Base-by-base conservation (phyloP, 2,329 filamentous ascomycete genomes). In the Diplodia intermedia region DNA sequence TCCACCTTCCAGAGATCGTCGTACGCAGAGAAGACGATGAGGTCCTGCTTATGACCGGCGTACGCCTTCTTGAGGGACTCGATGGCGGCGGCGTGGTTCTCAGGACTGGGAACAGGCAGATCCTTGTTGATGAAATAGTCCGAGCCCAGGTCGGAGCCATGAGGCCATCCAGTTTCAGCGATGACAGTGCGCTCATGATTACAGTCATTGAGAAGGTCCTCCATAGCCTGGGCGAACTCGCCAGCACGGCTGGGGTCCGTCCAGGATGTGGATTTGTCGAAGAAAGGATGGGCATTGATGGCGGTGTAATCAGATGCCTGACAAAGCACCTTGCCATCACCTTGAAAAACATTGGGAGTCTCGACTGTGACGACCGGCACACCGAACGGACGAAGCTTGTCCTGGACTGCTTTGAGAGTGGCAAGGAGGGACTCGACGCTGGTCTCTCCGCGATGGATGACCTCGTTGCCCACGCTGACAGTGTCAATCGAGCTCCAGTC, bases 151-250 rank as follows among this genome's bases (percentile, higher is more conserved):
- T 82, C 72, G 20, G 93, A 93, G 71, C 86, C 78, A 76, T 86
- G 88, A 52, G 93, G 93, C 93, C 93, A 97, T 62, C 93, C 93
- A 3, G 90, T 90, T 82, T 97, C 93, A 1, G 91, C 93, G 72
- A 96, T 88, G 47, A 94, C 83, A 38, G 91, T 85, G 55, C 85
- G 83, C 79, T 92, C 90, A 71, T 81, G 80, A 29, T 80, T 80
- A 63, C 85, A 87, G 3, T 81, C 82, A 3, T 80, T 80, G 69
- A 89, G 81, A 7, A 73, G 76, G 33, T 81, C 75, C 7, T 82
- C 85, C 70, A 89, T 88, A 31, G 82, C 81, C 49, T 82, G 78
- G 49, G 93, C 86, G 78, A 92, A 97, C 0, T 77, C 72, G 3
- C 93, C 93, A 2, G 92, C 88, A 8, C 40, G 26, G 38, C 86